Evolutionary conservation across 2,329 filamentous ascomycete genomes (phyloP).

Genomic region (Cladosporium sp.): DNA sequence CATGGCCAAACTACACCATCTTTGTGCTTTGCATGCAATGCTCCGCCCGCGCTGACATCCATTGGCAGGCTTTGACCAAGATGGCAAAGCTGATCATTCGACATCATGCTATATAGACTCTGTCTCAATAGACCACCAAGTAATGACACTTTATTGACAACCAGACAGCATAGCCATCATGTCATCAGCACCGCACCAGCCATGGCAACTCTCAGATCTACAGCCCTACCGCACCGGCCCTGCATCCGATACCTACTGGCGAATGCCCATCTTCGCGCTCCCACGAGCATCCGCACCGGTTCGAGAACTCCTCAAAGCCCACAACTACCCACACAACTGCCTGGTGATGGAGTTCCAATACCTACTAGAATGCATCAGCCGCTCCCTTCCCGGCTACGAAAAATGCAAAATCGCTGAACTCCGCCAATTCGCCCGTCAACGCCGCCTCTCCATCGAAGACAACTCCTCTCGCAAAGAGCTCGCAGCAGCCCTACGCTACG

Average conservation of each 20-base stretch:
- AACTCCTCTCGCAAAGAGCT: neutral
- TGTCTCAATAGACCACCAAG: too few species aligned
- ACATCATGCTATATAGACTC: neutral
- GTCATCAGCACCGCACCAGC: neutral
- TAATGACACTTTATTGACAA: too few species aligned
- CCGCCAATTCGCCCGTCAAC: neutral
- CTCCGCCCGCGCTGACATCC: neutral
- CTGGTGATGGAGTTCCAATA: neutral
- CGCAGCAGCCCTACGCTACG: neutral
- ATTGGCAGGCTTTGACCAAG: neutral
- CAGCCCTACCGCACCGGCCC: neutral
- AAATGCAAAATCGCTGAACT: neutral
- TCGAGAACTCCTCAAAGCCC: neutral
- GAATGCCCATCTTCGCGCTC: neutral
- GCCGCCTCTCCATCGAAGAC: neutral
- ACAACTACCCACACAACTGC: neutral
- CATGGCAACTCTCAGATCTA: neutral
- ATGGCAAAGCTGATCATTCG: too few species aligned
- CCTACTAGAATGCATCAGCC: neutral
- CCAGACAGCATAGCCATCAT: neutral
- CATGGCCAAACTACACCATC: neutral
- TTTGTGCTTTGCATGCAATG: neutral
- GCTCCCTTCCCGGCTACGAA: neutral
- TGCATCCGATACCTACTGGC: slow-evolving; percentile 1
- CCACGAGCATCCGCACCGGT: neutral